A percentile compares a stretch with the other conserved stretches of the same genome.
Conservation (phyloP, 331 rosid species). For the Pyrus hybrid region DNA sequence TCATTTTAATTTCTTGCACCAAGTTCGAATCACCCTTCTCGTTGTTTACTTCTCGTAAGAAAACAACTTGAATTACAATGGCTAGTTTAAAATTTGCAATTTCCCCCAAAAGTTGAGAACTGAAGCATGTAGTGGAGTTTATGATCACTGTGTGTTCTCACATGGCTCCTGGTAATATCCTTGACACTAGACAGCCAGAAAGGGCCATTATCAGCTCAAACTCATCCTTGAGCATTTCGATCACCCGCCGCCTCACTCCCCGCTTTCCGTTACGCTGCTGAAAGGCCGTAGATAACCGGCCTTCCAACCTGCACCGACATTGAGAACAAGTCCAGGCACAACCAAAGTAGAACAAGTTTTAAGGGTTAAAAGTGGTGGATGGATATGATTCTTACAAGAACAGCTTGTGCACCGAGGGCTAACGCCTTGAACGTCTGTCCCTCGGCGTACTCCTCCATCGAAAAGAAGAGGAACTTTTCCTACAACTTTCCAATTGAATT, state of each 20-base stretch:
- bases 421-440: slow-evolving; percentile 57
- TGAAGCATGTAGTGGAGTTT: slow-evolving; percentile 32
- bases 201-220: slow-evolving; percentile 44
- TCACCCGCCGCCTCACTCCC: slow-evolving; percentile 30
- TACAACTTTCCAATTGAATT: neutral
- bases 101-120: neutral
- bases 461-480: slow-evolving; percentile 47
- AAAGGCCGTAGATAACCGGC: slow-evolving; percentile 36
- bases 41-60: no score
- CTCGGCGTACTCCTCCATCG: slow-evolving; percentile 56
- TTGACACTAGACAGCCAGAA: slow-evolving; percentile 35
- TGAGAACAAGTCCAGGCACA: neutral
- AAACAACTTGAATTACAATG: no score
- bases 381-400: slow-evolving; percentile 29
- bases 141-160: slow-evolving; percentile 23
- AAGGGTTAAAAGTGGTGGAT: neutral
- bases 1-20: no score
- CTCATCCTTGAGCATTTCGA: slow-evolving; percentile 45
- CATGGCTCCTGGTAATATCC: slow-evolving; percentile 36
- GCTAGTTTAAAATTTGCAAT: no score
- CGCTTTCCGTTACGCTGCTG: slow-evolving; percentile 37
- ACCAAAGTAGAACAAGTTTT: neutral
- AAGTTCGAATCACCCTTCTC: no score
- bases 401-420: slow-evolving; percentile 61
- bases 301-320: slow-evolving; percentile 29